Base-by-base conservation (phyloP, 768 basidiomycete species). In the Psilocybe sp. region DNA sequence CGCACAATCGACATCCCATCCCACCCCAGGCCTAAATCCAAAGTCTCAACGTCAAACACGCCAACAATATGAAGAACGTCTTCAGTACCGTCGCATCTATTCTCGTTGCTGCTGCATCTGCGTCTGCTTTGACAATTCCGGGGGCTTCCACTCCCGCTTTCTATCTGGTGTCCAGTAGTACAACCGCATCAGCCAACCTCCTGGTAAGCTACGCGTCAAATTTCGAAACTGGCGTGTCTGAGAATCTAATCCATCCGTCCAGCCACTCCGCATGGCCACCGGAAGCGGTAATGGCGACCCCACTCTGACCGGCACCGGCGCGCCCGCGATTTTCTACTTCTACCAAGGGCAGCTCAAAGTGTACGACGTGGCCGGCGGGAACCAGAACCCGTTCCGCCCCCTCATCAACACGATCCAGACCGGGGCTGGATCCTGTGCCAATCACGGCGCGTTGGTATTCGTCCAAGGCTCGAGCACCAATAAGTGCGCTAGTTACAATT, bases 271-370 rank as follows among this genome's bases (percentile, higher is more conserved):
- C 16, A 57, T 63, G 50, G 38, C 20, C 2, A 52, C 53, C n/a
- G 57, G 63, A 19, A 60, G 64, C 13, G 47, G 60, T n/a, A 40
- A 39, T 9, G 59, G 58, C 12, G 53, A 45, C n/a, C 44, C 68
- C 5, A 56, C 65, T 12, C 60, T 70, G 4, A 55, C 51, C 2
- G 66, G 64, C 19, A 56, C 46, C 12, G 67, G 61, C 3, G 44
- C 62, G 14, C 58, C 61, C 19, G 69, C 63, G 2, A 42, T 57
- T 46, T 66, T 68, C 53, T 70, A 69, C 57, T 71, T 72, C 57
- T 58, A 31, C 16, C 61, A 66, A 53, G 65, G 66, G 12, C 42
- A 40, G 5, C 58, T 69, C 32, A 50, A 58, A 0, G 57, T 51
- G 39, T 50, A 47, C 48, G 55, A 57, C 44, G 61, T 7, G 4